Evolutionary conservation across 2,329 filamentous ascomycete genomes (phyloP).

Genomic region (Colletotrichum cordylinicola): DNA sequence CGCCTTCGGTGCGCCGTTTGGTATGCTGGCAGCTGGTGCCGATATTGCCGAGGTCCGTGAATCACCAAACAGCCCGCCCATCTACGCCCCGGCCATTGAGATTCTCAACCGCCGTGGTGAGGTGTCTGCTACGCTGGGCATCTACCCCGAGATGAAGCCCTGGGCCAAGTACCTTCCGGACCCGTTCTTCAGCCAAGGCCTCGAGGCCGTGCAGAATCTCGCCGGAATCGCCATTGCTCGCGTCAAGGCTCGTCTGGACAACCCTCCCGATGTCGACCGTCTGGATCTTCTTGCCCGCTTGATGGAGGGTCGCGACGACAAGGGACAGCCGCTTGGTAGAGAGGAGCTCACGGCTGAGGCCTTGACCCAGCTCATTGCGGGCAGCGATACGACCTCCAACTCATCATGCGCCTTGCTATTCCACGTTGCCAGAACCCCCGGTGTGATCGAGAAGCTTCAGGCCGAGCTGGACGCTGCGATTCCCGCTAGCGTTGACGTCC

Average conservation of each 20-base stretch:
- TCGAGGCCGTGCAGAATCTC: conserved; percentile 78
- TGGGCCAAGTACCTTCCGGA: conserved; percentile 84
- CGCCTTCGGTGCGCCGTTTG: conserved; percentile 25
- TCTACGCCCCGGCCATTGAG: conserved; percentile 81
- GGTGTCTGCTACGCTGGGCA: conserved; percentile 81
- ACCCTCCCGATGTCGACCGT: conserved; percentile 69
- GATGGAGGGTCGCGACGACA: conserved; percentile 86
- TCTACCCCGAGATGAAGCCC: conserved; percentile 75
- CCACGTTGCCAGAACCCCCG: conserved; percentile 73
- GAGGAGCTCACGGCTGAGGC: conserved; percentile 89
- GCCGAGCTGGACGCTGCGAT: conserved; percentile 77
- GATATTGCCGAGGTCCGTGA: conserved; percentile 29
- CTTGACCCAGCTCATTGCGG: conserved; percentile 85
- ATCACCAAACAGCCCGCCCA: conserved; percentile 64
- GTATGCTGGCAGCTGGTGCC: conserved; percentile 21
- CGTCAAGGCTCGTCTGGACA: conserved; percentile 76
- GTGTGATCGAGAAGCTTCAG: conserved; percentile 75
- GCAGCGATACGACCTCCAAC: conserved; percentile 79
- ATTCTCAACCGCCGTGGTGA: conserved; percentile 89
- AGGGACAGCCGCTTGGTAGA: conserved; percentile 75
- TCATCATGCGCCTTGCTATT: conserved; percentile 85
- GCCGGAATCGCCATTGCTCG: conserved; percentile 88
- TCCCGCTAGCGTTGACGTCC: conserved; percentile 66
- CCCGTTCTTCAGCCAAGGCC: conserved; percentile 78
- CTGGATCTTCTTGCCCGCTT: conserved; percentile 82